phyloP scores from a whole-genome alignment of 805 yeast species.

The Brettanomyces naardenensis region DNA sequence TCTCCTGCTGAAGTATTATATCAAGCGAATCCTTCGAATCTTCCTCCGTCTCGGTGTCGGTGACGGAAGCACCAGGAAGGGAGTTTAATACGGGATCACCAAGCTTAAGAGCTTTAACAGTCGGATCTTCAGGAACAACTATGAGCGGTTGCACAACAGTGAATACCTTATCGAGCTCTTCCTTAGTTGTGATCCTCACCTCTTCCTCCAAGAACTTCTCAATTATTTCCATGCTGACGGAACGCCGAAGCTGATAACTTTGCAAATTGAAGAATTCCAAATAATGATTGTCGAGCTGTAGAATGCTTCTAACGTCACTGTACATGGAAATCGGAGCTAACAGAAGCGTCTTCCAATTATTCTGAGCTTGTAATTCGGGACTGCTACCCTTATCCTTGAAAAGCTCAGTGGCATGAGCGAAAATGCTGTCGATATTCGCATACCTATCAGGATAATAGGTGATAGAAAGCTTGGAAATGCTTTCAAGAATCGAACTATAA shows the following conservation, averaged over 20 bases:
- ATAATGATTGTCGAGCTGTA: slow-evolving; percentile 38
- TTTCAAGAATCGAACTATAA: slow-evolving; percentile 53
- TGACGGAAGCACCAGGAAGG: slow-evolving; percentile 1
- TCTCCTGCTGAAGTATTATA: slow-evolving; percentile 43
- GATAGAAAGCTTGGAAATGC: slow-evolving; percentile 57
- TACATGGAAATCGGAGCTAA: slow-evolving; percentile 41
- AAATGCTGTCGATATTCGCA: slow-evolving; percentile 54
- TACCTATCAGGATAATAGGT: slow-evolving; percentile 57
- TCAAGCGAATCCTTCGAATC: slow-evolving; percentile 21
- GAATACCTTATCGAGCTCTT: slow-evolving; percentile 53
- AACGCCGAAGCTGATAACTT: slow-evolving; percentile 41
- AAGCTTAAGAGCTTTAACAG: slow-evolving; percentile 24
- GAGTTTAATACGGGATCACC: slow-evolving; percentile 15
- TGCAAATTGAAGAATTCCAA: slow-evolving; percentile 48
- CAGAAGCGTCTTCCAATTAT: slow-evolving; percentile 36
- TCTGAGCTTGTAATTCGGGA: neutral
- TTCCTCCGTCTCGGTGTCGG: slow-evolving; percentile 13
- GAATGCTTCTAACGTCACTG: slow-evolving; percentile 25
- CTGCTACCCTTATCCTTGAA: slow-evolving; percentile 24
- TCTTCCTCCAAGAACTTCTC: slow-evolving; percentile 40
- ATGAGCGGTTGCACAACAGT: slow-evolving; percentile 51
- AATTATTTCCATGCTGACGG: slow-evolving; percentile 54
- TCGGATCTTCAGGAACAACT: slow-evolving; percentile 6
- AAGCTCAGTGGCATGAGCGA: slow-evolving; percentile 42
- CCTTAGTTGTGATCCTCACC: slow-evolving; percentile 30